Conservation (phyloP, 805 yeast species). For the Sungouiozyma ichnusensis region DNA sequence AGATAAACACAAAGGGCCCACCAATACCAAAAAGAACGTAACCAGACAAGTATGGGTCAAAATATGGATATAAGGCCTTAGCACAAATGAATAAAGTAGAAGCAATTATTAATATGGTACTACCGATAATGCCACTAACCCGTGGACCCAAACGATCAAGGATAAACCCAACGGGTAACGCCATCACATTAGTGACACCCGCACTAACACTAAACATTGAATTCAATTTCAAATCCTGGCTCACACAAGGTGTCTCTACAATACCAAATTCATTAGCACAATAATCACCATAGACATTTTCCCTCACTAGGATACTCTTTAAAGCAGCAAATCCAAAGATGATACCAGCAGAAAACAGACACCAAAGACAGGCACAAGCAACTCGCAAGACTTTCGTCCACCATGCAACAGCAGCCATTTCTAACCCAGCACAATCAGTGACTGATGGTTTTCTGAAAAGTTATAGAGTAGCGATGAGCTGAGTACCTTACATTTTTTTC, state of each 20-base stretch:
- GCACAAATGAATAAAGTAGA: constrained; percentile 28
- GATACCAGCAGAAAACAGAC: constrained; percentile 85
- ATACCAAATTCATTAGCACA: constrained; percentile 34
- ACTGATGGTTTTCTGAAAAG: neutral
- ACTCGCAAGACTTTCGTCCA: constrained; percentile 36
- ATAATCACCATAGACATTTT: constrained; percentile 60
- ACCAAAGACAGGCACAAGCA: constrained; percentile 72
- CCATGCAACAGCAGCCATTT: neutral
- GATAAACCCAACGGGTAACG: constrained; percentile 71
- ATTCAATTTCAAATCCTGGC: constrained; percentile 77
- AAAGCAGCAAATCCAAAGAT: constrained; percentile 94
- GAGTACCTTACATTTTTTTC: neutral
- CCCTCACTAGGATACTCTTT: constrained; percentile 67
- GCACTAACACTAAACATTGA: constrained; percentile 80
- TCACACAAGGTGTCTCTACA: constrained; percentile 39
- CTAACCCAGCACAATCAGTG: neutral
- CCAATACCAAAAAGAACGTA: constrained; percentile 73
- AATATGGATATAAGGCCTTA: constrained; percentile 9
- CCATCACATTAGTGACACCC: constrained; percentile 72
- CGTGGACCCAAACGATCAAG: constrained; percentile 76
- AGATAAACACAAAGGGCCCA: constrained; percentile 88
- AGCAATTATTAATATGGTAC: constrained; percentile 48
- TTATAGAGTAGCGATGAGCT: neutral
- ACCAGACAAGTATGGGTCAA: constrained; percentile 65
- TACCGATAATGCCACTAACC: constrained; percentile 65